phyloP scores from a whole-genome alignment of 2,329 filamentous ascomycete genomes.

The Fusarium anthophilum region DNA sequence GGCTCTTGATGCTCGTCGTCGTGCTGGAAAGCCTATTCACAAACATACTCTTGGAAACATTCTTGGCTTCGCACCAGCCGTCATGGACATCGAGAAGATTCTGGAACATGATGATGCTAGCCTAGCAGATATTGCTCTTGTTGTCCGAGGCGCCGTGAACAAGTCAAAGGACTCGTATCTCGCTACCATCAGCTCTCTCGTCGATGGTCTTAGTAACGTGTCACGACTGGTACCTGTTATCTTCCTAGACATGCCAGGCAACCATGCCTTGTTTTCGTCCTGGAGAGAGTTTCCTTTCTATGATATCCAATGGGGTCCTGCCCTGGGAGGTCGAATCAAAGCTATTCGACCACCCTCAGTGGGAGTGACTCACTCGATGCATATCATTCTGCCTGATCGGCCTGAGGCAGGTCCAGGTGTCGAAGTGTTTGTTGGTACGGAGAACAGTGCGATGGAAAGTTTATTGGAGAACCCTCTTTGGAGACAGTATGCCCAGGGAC shows the following conservation, averaged over 20 bases:
- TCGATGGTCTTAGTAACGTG: not conserved
- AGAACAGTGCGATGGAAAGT: not conserved
- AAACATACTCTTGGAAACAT: constrained; percentile 10
- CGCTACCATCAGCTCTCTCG: not conserved
- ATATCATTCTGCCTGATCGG: not conserved
- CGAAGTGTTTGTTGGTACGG: constrained; percentile 1
- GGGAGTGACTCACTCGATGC: constrained; percentile 14
- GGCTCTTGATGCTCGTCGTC: constrained; percentile 9
- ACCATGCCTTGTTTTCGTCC: not conserved
- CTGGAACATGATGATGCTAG: not conserved
- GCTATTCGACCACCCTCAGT: not conserved
- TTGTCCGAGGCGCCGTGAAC: constrained; percentile 1
- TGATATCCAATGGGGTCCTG: constrained; percentile 15
- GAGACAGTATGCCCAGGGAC: not conserved
- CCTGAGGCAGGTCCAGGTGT: constrained; percentile 1
- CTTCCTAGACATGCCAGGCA: constrained; percentile 11
- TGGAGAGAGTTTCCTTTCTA: constrained; percentile 20
- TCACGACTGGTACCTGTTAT: not conserved
- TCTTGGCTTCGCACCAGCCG: constrained; percentile 5
- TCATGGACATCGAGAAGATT: constrained; percentile 4
- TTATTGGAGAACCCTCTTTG: not conserved
- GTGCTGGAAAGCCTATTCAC: not conserved
- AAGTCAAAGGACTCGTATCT: constrained; percentile 4
- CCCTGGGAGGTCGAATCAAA: not conserved
- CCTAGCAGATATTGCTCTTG: constrained; percentile 3